phyloP scores from a whole-genome alignment of 106 monocot species.

The Triglochin maritima region DNA sequence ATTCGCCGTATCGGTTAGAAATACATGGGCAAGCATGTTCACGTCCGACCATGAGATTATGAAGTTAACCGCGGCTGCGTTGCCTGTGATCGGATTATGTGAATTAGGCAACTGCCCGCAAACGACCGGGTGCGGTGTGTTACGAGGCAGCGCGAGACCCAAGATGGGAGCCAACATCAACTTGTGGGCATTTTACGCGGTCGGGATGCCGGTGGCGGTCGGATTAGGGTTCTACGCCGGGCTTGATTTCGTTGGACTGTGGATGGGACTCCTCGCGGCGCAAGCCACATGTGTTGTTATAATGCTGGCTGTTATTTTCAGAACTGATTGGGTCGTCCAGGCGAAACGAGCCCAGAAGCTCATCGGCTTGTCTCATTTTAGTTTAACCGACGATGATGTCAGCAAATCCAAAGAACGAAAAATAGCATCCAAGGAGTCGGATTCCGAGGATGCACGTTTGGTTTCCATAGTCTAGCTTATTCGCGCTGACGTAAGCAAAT shows the following conservation, averaged over 20 bases:
- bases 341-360: constrained; percentile 17
- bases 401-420: too few relatives aligned
- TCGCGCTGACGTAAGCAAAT: too few relatives aligned
- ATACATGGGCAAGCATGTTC: constrained; percentile 15
- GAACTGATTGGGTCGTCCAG: constrained; percentile 11
- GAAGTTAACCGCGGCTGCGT: constrained; percentile 2
- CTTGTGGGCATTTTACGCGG: constrained; percentile 14
- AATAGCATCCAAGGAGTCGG: too few relatives aligned
- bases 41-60: constrained; percentile 9
- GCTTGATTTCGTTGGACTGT: constrained; percentile 12
- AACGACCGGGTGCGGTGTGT: constrained; percentile 5
- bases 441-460: too few relatives aligned
- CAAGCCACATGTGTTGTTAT: constrained; percentile 10
- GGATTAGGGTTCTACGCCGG: constrained; percentile 9
- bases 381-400: too few relatives aligned
- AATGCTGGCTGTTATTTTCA: constrained; percentile 6
- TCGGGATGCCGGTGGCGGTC: constrained; percentile 22
- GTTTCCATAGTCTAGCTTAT: too few relatives aligned
- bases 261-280: constrained; percentile 15
- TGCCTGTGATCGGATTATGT: constrained; percentile 4
- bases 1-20: constrained; percentile 8
- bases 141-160: constrained; percentile 10
- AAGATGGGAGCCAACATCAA: constrained; percentile 16
- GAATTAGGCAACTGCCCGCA: constrained; percentile 13
- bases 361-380: neutral